Conservation (phyloP, 192 early-diverging fungal genomes). For the Funneliformis mosseae region DNA sequence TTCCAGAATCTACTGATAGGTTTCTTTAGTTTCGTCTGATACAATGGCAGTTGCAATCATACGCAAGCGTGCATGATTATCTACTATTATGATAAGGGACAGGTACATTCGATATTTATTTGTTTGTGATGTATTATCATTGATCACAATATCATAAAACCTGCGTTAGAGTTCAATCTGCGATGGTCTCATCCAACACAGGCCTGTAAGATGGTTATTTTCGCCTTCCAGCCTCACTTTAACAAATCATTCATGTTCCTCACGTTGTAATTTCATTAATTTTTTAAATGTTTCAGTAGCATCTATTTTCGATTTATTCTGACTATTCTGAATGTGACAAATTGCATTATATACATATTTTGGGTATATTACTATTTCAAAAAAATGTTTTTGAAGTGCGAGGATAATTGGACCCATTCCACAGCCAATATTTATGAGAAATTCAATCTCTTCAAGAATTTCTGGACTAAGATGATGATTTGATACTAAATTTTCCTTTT, state of each 20-base stretch:
- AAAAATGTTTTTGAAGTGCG: not conserved
- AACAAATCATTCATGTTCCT: not conserved
- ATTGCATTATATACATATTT: not conserved
- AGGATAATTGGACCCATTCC: not conserved
- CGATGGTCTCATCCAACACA: too few relatives aligned
- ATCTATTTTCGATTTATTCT: not conserved
- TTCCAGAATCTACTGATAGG: not conserved
- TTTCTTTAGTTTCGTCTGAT: slow-evolving; percentile 5
- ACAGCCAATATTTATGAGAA: not conserved
- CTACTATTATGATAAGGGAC: not conserved
- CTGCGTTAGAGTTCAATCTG: too few relatives aligned
- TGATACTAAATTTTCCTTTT: not conserved
- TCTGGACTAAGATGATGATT: not conserved
- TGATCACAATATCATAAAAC: not conserved
- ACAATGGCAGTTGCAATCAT: not conserved
- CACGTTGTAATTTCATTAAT: slow-evolving; percentile 3
- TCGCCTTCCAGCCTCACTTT: not conserved
- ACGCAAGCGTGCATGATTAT: not conserved
- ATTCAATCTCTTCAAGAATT: not conserved
- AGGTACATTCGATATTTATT: not conserved
- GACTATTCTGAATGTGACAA: not conserved
- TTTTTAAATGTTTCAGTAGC: not conserved
- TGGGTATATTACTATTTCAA: not conserved
- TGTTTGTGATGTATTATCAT: not conserved
- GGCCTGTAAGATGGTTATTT: too few relatives aligned